A percentile compares a stretch with the other conserved stretches of the same genome.
phyloP scores from a whole-genome alignment of 352 stramenopile species.

The Poterioochromonas sp. region DNA sequence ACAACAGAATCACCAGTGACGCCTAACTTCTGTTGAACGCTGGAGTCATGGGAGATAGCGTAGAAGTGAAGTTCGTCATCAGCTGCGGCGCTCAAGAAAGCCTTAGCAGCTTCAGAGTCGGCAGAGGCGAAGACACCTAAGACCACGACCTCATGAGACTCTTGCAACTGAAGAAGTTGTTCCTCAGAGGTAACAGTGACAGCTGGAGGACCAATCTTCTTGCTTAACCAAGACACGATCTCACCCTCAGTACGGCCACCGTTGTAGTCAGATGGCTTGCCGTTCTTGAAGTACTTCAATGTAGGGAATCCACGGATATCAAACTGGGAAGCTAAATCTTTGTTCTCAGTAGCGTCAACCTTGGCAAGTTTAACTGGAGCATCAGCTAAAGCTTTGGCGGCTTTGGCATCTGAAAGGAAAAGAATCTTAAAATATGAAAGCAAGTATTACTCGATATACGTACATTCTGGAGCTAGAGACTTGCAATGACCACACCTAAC shows the following conservation, averaged over 20 bases:
- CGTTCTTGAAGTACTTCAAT: constrained; percentile 81
- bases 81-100: constrained; percentile 61
- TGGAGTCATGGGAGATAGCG: constrained; percentile 64
- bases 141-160: constrained; percentile 69
- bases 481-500: constrained; percentile 72
- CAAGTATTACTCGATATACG: too few species aligned
- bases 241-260: constrained; percentile 66
- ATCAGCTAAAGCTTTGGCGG: constrained; percentile 66
- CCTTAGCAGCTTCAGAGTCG: constrained; percentile 62
- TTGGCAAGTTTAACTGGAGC: constrained; percentile 65
- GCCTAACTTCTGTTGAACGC: constrained; percentile 55
- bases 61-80: constrained; percentile 59
- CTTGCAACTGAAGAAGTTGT: constrained; percentile 63
- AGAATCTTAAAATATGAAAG: too few species aligned
- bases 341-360: constrained; percentile 70
- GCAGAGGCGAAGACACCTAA: constrained; percentile 54
- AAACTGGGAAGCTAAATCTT: constrained; percentile 65
- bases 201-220: constrained; percentile 76
- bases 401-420: too few species aligned
- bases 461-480: constrained; percentile 67
- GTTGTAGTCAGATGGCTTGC: constrained; percentile 63
- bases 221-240: constrained; percentile 58
- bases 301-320: constrained; percentile 72
- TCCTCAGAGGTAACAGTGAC: constrained; percentile 61
- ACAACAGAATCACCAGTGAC: constrained; percentile 43